Evolutionary conservation across 495 filamentous ascomycete species (phyloP).

Genomic region (Aspergillus sclerotiicarbonarius): DNA sequence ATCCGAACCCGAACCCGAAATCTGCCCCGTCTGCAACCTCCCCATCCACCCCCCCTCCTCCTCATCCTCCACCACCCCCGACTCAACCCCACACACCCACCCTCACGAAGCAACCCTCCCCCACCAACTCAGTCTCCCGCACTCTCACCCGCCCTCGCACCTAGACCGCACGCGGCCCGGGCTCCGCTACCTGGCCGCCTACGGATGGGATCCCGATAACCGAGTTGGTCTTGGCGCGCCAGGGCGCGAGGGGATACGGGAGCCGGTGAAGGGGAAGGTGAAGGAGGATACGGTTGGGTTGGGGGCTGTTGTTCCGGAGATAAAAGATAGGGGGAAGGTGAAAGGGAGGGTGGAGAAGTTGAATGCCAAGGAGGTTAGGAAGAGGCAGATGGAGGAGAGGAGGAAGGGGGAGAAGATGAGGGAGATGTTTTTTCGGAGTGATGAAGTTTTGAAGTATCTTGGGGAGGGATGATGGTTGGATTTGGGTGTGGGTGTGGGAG

Average conservation of each 20-base stretch:
- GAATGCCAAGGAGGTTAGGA: conserved; percentile 67
- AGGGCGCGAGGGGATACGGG: conserved; percentile 68
- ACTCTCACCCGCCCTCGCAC: conserved; percentile 82
- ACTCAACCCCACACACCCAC: conserved; percentile 3
- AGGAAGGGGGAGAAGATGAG: conserved; percentile 60
- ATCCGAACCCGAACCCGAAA: conserved; percentile 3
- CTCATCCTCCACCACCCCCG: not conserved
- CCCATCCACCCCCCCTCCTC: conserved; percentile 34
- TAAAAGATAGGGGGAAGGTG: conserved; percentile 26
- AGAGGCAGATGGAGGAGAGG: conserved; percentile 57
- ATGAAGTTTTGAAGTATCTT: conserved; percentile 72
- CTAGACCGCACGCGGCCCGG: conserved; percentile 77
- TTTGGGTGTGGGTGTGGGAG: not conserved
- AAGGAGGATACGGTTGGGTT: conserved; percentile 77
- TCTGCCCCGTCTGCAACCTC: conserved; percentile 60
- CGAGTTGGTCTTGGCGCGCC: conserved; percentile 66
- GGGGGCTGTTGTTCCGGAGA: conserved; percentile 44
- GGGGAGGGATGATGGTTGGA: conserved; percentile 31
- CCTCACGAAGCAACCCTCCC: conserved; percentile 72
- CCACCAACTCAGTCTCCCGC: conserved; percentile 76
- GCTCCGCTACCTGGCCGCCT: conserved; percentile 67
- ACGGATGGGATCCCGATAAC: conserved; percentile 88
- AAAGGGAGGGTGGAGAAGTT: conserved; percentile 54
- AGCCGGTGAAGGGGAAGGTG: conserved; percentile 67
- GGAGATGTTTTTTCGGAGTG: conserved; percentile 65